Evolutionary conservation across 495 filamentous ascomycete species (phyloP).

Genomic region (Neurospora sp.): DNA sequence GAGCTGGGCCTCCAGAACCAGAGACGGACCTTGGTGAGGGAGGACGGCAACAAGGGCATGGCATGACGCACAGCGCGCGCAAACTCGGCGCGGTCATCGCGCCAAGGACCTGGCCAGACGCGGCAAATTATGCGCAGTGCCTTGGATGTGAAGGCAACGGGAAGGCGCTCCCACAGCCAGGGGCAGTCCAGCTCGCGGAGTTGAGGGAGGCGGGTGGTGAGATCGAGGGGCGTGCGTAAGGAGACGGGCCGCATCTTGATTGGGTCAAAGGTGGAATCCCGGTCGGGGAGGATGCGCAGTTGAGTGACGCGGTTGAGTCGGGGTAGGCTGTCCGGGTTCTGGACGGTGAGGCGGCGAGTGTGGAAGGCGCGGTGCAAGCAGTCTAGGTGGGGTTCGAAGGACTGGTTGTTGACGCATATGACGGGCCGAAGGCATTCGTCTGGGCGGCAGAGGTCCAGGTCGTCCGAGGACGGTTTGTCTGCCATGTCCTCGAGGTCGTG

Average conservation of each 20-base stretch:
- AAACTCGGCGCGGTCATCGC: constrained; percentile 17
- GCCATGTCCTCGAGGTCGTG: constrained; percentile 12
- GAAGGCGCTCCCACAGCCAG: constrained; percentile 18
- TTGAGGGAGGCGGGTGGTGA: constrained; percentile 10
- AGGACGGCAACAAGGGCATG: constrained; percentile 8
- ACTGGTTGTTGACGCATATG: not conserved
- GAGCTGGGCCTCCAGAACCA: constrained; percentile 16
- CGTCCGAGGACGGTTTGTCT: not conserved
- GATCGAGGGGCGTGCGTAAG: constrained; percentile 11
- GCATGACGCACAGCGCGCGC: constrained; percentile 9
- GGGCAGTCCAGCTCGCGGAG: constrained; percentile 13
- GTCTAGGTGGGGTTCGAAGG: constrained; percentile 11
- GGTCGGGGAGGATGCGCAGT: constrained; percentile 10
- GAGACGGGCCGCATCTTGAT: constrained; percentile 12
- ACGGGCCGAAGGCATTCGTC: not conserved
- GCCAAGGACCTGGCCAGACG: constrained; percentile 18
- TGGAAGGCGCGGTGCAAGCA: constrained; percentile 17
- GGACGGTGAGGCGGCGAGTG: constrained; percentile 14
- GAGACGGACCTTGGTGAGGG: constrained; percentile 11
- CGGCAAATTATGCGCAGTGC: constrained; percentile 13
- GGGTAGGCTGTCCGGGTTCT: constrained; percentile 9
- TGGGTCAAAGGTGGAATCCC: not conserved
- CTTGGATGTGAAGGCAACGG: constrained; percentile 6
- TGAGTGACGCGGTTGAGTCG: constrained; percentile 7
- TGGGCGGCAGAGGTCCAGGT: not conserved